These are phyloP conservation scores for Didymella glomerata DNA, from an alignment of 2,329 filamentous ascomycete genomes.

Conservation along the genomic window DNA sequence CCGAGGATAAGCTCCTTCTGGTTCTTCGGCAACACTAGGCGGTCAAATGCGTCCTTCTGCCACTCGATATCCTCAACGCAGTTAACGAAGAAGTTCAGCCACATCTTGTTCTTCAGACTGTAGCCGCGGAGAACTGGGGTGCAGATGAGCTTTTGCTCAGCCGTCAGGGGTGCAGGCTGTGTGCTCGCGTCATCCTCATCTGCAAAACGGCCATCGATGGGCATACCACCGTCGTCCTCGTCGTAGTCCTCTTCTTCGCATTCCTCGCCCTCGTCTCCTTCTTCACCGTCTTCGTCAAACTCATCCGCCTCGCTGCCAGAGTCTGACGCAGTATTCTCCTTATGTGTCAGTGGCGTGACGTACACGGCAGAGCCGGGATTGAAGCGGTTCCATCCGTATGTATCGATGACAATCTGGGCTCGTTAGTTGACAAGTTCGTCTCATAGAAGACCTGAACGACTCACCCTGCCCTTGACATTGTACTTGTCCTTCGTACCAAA, in stretches of 20 bases:
- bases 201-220: constrained; percentile 23
- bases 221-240: constrained; percentile 23
- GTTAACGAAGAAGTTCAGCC: constrained; percentile 85
- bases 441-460: constrained; percentile 41
- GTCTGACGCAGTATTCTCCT: constrained; percentile 23
- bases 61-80: constrained; percentile 80
- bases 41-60: constrained; percentile 83
- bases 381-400: constrained; percentile 61
- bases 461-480: constrained; percentile 23
- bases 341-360: constrained; percentile 48
- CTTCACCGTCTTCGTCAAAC: constrained; percentile 29
- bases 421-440: constrained; percentile 36
- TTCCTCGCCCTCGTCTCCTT: constrained; percentile 41
- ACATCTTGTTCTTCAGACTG: constrained; percentile 84
- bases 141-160: constrained; percentile 82
- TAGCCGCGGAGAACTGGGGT: constrained; percentile 86
- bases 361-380: constrained; percentile 54
- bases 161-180: constrained; percentile 66
- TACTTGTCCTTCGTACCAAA: constrained; percentile 43
- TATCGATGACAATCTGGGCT: constrained; percentile 60
- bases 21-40: constrained; percentile 73
- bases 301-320: constrained; percentile 24
- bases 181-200: constrained; percentile 23
- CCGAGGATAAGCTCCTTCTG: constrained; percentile 76
- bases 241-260: constrained; percentile 12